A percentile compares a stretch with the other conserved stretches of the same genome.
These are phyloP conservation scores for Verticillium dahliae DNA, from an alignment of 2,329 filamentous ascomycete species.

Conservation along the genomic window DNA sequence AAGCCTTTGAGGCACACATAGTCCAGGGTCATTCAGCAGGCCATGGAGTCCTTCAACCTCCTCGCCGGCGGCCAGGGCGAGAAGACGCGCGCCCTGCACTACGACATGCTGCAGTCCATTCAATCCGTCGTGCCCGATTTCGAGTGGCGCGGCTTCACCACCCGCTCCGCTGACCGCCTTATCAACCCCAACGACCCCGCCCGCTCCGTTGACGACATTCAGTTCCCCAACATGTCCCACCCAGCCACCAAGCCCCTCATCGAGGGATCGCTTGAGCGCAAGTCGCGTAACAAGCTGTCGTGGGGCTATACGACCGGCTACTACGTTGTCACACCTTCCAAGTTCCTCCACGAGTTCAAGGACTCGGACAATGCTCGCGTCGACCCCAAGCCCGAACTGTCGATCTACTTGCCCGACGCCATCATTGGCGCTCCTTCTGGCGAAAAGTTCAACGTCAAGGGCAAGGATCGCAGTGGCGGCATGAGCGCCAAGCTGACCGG, in stretches of 20 bases:
- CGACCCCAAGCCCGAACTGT: slow-evolving; percentile 79
- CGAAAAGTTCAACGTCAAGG: slow-evolving; percentile 89
- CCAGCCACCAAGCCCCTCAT: slow-evolving; percentile 72
- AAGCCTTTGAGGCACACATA: slow-evolving; percentile 80
- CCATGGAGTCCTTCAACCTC: slow-evolving; percentile 76
- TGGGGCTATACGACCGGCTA: slow-evolving; percentile 74
- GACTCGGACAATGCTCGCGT: slow-evolving; percentile 68
- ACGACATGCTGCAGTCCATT: slow-evolving; percentile 70
- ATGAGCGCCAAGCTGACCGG: slow-evolving; percentile 77
- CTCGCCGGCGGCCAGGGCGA: slow-evolving; percentile 76
- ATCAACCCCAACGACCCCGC: slow-evolving; percentile 72
- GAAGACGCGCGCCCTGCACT: slow-evolving; percentile 72
- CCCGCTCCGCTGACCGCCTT: slow-evolving; percentile 64
- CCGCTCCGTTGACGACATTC: slow-evolving; percentile 65
- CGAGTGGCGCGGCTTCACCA: slow-evolving; percentile 83
- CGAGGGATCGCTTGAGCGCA: slow-evolving; percentile 83
- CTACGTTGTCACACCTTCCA: slow-evolving; percentile 84
- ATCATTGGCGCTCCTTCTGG: slow-evolving; percentile 64
- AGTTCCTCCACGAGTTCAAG: slow-evolving; percentile 94
- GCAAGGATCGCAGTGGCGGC: slow-evolving; percentile 81
- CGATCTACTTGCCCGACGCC: slow-evolving; percentile 88
- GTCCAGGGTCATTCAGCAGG: slow-evolving; percentile 73
- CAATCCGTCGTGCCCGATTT: slow-evolving; percentile 78
- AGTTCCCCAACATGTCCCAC: slow-evolving; percentile 88
- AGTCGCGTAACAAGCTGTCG: slow-evolving; percentile 76